These are phyloP conservation scores for Canariomyces notabilis DNA, from an alignment of 2,329 filamentous ascomycete species.

Conservation along the genomic window DNA sequence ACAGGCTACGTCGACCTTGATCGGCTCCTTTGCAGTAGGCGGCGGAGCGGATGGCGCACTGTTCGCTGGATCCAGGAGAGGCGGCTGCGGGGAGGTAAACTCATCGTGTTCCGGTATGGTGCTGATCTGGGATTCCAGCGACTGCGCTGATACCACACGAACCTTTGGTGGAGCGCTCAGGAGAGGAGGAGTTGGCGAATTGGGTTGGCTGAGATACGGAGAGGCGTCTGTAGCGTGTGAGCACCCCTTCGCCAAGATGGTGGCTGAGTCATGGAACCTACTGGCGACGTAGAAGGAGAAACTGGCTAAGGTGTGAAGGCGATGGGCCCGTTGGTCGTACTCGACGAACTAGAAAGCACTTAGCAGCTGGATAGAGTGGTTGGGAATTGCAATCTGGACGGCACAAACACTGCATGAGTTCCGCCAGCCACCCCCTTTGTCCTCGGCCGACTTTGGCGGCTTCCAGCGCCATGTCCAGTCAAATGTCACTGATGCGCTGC, in stretches of 20 bases:
- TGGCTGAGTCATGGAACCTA: conserved; percentile 35
- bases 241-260: not conserved
- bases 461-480: conserved; percentile 98
- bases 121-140: conserved; percentile 76
- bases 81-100: conserved; percentile 47
- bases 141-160: conserved; percentile 80
- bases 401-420: conserved; percentile 79
- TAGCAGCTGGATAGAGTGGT: conserved; percentile 20
- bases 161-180: conserved; percentile 69
- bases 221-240: conserved; percentile 36
- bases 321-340: conserved; percentile 89
- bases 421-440: conserved; percentile 86
- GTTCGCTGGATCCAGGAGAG: conserved; percentile 34
- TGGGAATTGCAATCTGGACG: not conserved
- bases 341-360: conserved; percentile 69
- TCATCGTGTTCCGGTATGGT: conserved; percentile 63
- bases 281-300: conserved; percentile 96
- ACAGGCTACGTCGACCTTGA: conserved; percentile 84
- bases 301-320: conserved; percentile 78
- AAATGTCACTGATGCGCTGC: conserved; percentile 79
- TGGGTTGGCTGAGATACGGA: conserved; percentile 50
- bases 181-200: conserved; percentile 65
- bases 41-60: conserved; percentile 18
- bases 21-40: conserved; percentile 42
- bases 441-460: conserved; percentile 75